Evolutionary conservation across 2,329 filamentous ascomycete genomes (phyloP).

Genomic region (Ramularia collo-cygni): DNA sequence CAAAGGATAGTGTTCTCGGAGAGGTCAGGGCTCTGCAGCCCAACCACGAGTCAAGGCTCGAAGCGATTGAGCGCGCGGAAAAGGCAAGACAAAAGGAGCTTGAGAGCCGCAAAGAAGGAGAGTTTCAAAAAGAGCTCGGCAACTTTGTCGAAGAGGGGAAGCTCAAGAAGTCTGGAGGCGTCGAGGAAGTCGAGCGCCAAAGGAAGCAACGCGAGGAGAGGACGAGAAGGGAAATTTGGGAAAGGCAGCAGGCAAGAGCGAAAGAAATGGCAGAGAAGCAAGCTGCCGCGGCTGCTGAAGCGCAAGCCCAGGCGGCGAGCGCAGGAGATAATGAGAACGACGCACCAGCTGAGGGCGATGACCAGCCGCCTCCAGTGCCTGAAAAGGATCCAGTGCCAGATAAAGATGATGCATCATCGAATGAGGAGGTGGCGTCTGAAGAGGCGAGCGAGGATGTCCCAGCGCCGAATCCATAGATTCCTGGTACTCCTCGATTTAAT

Average conservation of each 20-base stretch:
- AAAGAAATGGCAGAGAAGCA: slow-evolving; percentile 41
- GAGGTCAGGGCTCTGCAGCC: slow-evolving; percentile 90
- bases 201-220: slow-evolving; percentile 80
- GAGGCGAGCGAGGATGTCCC: slow-evolving; percentile 7
- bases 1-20: slow-evolving; percentile 84
- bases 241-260: slow-evolving; percentile 45
- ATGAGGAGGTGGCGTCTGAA: slow-evolving; percentile 6
- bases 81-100: slow-evolving; percentile 85
- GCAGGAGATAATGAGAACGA: slow-evolving; percentile 16
- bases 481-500: too few species aligned
- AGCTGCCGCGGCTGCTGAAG: slow-evolving; percentile 27
- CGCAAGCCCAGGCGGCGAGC: slow-evolving; percentile 17
- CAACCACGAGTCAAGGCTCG: slow-evolving; percentile 86
- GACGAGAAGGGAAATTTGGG: slow-evolving; percentile 67
- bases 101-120: slow-evolving; percentile 63
- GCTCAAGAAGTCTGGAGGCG: slow-evolving; percentile 90
- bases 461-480: neutral
- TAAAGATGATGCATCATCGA: slow-evolving; percentile 5
- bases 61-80: slow-evolving; percentile 96
- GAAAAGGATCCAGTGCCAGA: slow-evolving; percentile 2
- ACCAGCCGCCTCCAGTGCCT: slow-evolving; percentile 3
- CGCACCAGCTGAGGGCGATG: slow-evolving; percentile 16
- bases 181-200: slow-evolving; percentile 85
- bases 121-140: slow-evolving; percentile 78
- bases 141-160: slow-evolving; percentile 83